phyloP scores from a whole-genome alignment of 495 filamentous ascomycete species.

The Saxophila tyrrhenica region DNA sequence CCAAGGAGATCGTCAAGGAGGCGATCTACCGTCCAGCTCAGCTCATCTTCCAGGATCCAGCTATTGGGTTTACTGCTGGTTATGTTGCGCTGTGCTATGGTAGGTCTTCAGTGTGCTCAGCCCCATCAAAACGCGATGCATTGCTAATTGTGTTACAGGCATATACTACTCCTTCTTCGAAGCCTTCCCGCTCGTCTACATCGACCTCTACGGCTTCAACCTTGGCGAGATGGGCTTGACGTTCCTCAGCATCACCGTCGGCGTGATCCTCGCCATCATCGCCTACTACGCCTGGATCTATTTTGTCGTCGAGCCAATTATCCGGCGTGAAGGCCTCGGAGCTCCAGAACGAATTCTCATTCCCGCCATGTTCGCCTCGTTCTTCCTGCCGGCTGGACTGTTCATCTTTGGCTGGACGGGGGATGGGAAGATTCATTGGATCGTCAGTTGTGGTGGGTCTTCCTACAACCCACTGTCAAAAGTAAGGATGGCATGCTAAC shows the following conservation, averaged over 20 bases:
- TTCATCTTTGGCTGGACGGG: conserved; percentile 57
- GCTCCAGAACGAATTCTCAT: conserved; percentile 43
- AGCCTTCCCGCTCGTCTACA: conserved; percentile 63
- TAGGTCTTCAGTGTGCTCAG: no score
- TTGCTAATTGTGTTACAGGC: no score
- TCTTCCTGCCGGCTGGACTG: conserved; percentile 45
- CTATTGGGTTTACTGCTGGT: conserved; percentile 49
- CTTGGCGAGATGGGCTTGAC: conserved; percentile 51
- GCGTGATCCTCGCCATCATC: conserved; percentile 41
- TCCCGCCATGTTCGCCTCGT: conserved; percentile 43
- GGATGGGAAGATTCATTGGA: conserved; percentile 47
- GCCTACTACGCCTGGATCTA: conserved; percentile 43
- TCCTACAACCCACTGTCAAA: background rate
- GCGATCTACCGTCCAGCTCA: conserved; percentile 52
- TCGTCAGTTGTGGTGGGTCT: conserved; percentile 35
- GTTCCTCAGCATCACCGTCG: conserved; percentile 52
- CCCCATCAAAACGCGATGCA: no score
- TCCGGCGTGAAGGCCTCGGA: conserved; percentile 35
- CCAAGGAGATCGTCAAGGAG: conserved; percentile 39
- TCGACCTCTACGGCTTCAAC: conserved; percentile 48
- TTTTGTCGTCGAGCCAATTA: conserved; percentile 41
- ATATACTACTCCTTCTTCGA: conserved; percentile 67
- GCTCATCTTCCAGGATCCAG: conserved; percentile 52
- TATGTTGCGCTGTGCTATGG: conserved; percentile 56
- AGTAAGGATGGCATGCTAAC: background rate